Evolutionary conservation across 805 yeast species (phyloP).

Genomic region (Wickerhamiella galacta): DNA sequence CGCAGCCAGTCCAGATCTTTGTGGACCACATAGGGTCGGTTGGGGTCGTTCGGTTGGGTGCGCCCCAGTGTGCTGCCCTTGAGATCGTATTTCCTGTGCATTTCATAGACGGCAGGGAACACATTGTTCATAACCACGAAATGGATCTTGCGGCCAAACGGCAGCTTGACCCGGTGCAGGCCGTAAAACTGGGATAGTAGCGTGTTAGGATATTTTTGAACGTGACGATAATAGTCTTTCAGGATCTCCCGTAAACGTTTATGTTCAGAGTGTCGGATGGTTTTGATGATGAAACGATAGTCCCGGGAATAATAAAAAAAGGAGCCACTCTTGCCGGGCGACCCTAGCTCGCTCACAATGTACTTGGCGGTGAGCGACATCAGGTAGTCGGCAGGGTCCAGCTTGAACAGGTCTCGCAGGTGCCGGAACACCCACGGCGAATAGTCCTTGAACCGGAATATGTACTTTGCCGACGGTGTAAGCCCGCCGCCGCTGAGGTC

Average conservation of each 20-base stretch:
- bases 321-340: conserved; percentile 95
- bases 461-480: conserved; percentile 59
- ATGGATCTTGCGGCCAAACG: conserved; percentile 66
- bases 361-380: conserved; percentile 86
- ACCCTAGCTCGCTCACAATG: conserved; percentile 76
- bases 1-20: conserved; percentile 87
- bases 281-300: conserved; percentile 84
- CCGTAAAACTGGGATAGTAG: conserved; percentile 93
- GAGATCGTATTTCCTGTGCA: conserved; percentile 73
- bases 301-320: conserved; percentile 92
- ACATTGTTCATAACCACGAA: conserved; percentile 93
- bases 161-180: conserved; percentile 81
- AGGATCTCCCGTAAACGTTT: conserved; percentile 58
- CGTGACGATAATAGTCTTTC: conserved; percentile 64
- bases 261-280: conserved; percentile 89
- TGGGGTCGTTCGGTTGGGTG: conserved; percentile 16
- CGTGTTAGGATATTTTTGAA: conserved; percentile 71
- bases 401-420: conserved; percentile 57
- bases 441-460: conserved; percentile 92
- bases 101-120: conserved; percentile 83
- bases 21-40: conserved; percentile 30
- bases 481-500: conserved; percentile 25
- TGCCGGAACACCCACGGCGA: conserved; percentile 88
- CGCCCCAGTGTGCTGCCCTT: conserved; percentile 87
- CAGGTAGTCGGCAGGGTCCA: conserved; percentile 92